These are phyloP conservation scores for Euphorbia celastroides DNA, from an alignment of 441 rosid species.

Conservation along the genomic window DNA sequence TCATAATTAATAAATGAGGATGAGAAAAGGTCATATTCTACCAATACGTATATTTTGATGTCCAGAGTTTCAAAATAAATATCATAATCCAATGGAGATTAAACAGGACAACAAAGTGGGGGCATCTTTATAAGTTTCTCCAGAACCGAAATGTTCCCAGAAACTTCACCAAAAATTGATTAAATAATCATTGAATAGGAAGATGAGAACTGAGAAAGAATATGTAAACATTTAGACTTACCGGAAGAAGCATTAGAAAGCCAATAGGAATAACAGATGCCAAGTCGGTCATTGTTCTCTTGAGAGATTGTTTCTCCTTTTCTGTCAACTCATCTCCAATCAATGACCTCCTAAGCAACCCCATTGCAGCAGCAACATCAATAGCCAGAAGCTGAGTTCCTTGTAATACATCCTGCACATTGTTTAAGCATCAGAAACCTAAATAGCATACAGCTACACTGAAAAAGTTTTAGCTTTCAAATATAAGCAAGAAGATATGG, in stretches of 20 bases:
- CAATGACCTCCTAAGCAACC: slow-evolving; percentile 63
- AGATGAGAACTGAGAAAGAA: slow-evolving; percentile 2
- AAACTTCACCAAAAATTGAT: not conserved
- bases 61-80: not conserved
- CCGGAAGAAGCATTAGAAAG: slow-evolving; percentile 96
- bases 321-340: slow-evolving; percentile 85
- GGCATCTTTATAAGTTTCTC: not conserved
- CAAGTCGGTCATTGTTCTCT: slow-evolving; percentile 80
- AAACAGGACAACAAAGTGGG: not conserved
- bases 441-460: slow-evolving; percentile 1
- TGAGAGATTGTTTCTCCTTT: slow-evolving; percentile 81
- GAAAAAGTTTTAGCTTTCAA: not conserved
- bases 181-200: not conserved
- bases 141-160: not conserved
- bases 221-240: slow-evolving; percentile 35
- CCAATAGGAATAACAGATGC: slow-evolving; percentile 97
- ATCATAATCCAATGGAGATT: not conserved
- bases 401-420: slow-evolving; percentile 88
- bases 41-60: not conserved
- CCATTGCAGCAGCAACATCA: slow-evolving; percentile 85
- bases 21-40: not conserved
- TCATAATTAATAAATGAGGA: no score
- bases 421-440: slow-evolving; percentile 11
- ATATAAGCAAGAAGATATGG: not conserved
- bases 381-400: slow-evolving; percentile 96